phyloP scores from a whole-genome alignment of 1,284 basidiomycete species.

The Ganoderma boninense region DNA sequence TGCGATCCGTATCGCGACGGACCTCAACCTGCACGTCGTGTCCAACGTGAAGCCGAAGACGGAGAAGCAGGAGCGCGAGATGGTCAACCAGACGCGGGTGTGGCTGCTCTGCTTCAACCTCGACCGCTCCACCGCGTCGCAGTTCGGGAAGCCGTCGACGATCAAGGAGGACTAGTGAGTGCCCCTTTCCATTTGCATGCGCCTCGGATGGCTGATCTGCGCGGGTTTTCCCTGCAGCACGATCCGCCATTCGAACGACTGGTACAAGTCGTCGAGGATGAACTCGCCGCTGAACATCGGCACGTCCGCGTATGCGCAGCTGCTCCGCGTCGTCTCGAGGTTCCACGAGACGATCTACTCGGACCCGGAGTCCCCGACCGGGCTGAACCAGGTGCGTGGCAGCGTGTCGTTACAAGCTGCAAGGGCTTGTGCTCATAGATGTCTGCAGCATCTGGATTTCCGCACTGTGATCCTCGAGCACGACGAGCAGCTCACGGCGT shows the following conservation, averaged over 20 bases:
- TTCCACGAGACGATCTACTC: constrained; percentile 84
- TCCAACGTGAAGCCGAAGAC: constrained; percentile 63
- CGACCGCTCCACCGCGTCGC: constrained; percentile 84
- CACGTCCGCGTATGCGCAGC: constrained; percentile 73
- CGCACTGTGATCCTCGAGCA: constrained; percentile 66
- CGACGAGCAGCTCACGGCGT: constrained; percentile 63
- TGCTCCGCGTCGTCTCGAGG: constrained; percentile 73
- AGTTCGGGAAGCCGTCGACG: constrained; percentile 88
- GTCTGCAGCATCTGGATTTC: constrained; percentile 67
- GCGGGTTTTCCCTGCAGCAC: constrained; percentile 51
- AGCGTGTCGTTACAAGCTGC: neutral
- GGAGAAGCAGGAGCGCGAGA: constrained; percentile 80
- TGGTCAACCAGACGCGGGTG: constrained; percentile 80
- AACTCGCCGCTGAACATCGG: constrained; percentile 79
- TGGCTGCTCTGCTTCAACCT: constrained; percentile 91
- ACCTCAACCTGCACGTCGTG: constrained; percentile 83
- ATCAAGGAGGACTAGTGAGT: constrained; percentile 85
- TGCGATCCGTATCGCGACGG: constrained; percentile 86
- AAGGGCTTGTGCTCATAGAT: neutral
- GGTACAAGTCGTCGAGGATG: constrained; percentile 77
- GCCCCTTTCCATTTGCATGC: neutral
- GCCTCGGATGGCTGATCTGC: neutral
- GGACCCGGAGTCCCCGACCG: constrained; percentile 71
- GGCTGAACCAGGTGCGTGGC: constrained; percentile 69
- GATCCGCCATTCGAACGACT: constrained; percentile 75